Evolutionary conservation across 2,329 filamentous ascomycete genomes (phyloP).

Genomic region (Trichoderma koningiopsis): DNA sequence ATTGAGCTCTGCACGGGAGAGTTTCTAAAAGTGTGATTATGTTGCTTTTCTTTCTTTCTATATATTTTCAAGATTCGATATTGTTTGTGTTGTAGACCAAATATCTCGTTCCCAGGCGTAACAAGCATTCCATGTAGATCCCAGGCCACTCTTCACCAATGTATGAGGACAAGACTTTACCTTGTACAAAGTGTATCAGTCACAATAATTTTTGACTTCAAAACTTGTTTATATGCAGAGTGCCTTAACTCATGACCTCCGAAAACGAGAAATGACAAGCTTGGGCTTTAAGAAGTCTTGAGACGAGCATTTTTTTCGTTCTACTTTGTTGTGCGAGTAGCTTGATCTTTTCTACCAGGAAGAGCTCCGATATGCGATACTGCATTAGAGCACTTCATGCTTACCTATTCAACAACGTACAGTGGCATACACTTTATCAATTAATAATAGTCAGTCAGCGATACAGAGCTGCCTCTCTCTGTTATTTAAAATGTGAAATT

Average conservation of each 20-base stretch:
- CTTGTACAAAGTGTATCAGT: no score
- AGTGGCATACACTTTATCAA: no score
- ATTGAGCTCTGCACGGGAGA: background rate
- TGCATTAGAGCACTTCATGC: background rate
- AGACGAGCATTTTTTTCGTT: background rate
- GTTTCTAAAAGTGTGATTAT: background rate
- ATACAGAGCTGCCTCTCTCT: no score
- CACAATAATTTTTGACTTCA: no score
- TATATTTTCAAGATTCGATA: background rate
- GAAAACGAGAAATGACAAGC: no score
- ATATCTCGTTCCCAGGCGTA: background rate
- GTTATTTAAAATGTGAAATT: no score
- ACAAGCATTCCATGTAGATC: background rate
- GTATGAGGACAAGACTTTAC: no score
- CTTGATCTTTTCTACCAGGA: background rate
- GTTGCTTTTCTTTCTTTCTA: background rate
- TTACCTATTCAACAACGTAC: no score
- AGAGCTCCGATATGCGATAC: background rate
- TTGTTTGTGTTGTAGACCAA: background rate
- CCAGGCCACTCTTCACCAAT: no score
- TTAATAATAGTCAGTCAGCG: no score
- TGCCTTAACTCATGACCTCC: no score
- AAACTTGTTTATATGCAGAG: no score
- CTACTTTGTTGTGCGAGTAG: background rate
- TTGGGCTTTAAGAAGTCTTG: background rate